A percentile compares a stretch with the other conserved stretches of the same genome.
These are phyloP conservation scores for Alternaria incomplexa DNA, from an alignment of 2,329 filamentous ascomycete species.

Conservation along the genomic window DNA sequence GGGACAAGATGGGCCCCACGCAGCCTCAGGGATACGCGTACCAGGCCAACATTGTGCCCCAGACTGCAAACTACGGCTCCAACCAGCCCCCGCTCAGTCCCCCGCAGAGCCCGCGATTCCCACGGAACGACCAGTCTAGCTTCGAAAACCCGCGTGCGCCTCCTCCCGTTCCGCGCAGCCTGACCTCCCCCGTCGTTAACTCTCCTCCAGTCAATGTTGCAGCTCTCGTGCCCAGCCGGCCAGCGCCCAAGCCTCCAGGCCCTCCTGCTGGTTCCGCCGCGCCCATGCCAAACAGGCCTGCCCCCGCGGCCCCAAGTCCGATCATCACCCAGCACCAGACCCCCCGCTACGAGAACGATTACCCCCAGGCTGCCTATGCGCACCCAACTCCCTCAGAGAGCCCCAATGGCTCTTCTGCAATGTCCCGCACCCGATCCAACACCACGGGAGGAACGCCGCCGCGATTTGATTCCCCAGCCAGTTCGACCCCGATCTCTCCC, in stretches of 20 bases:
- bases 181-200: slow-evolving; percentile 50
- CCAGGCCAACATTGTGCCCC: slow-evolving; percentile 39
- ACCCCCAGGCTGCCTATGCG: slow-evolving; percentile 51
- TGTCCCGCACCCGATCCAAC: slow-evolving; percentile 51
- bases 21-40: slow-evolving; percentile 61
- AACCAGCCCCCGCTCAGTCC: slow-evolving; percentile 67
- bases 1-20: slow-evolving; percentile 95
- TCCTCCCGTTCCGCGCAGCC: slow-evolving; percentile 75
- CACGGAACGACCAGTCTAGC: slow-evolving; percentile 86
- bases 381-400: slow-evolving; percentile 50
- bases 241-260: slow-evolving; percentile 84
- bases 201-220: slow-evolving; percentile 47
- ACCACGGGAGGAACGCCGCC: slow-evolving; percentile 49
- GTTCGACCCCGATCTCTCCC: slow-evolving; percentile 44
- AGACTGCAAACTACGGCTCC: slow-evolving; percentile 47
- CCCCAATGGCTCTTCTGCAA: slow-evolving; percentile 42
- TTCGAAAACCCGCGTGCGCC: slow-evolving; percentile 97
- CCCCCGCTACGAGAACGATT: slow-evolving; percentile 49
- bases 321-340: slow-evolving; percentile 35
- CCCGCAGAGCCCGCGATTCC: slow-evolving; percentile 84
- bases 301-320: slow-evolving; percentile 62
- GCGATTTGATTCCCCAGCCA: slow-evolving; percentile 55
- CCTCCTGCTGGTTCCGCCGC: slow-evolving; percentile 51
- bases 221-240: slow-evolving; percentile 75
- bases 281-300: slow-evolving; percentile 62